These are phyloP conservation scores for Pochonia chlamydosporia DNA, from an alignment of 2,329 filamentous ascomycete species.

Conservation along the genomic window DNA sequence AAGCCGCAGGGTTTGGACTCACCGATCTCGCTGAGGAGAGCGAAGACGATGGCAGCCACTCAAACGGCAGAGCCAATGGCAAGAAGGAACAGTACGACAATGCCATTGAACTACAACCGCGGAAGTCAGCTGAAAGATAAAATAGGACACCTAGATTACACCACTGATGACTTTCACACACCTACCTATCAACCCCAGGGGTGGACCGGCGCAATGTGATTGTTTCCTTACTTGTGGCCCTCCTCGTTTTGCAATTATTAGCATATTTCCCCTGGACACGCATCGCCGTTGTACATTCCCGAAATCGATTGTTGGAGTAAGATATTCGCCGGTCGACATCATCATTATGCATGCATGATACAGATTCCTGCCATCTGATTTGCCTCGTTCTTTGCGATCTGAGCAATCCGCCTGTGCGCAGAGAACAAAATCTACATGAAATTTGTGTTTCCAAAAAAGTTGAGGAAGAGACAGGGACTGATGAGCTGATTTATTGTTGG, in stretches of 20 bases:
- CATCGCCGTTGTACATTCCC: constrained; percentile 9
- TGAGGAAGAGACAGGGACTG: constrained; percentile 7
- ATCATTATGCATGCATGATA: constrained; percentile 5
- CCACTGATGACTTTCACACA: constrained; percentile 3
- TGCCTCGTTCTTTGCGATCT: not conserved
- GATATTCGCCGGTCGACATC: constrained; percentile 10
- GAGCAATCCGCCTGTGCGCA: not conserved
- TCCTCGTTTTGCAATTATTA: not conserved
- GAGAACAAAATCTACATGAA: constrained; percentile 7
- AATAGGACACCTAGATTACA: constrained; percentile 15
- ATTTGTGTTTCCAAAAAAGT: constrained; percentile 8
- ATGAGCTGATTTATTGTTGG: not conserved
- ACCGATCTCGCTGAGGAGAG: constrained; percentile 74
- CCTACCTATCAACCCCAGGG: not conserved
- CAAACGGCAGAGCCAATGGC: constrained; percentile 35
- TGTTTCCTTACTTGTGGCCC: not conserved
- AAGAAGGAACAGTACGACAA: constrained; percentile 34
- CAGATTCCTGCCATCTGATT: not conserved
- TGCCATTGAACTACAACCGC: constrained; percentile 46
- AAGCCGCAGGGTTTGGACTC: constrained; percentile 66
- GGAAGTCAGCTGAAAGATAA: constrained; percentile 34
- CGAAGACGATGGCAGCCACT: constrained; percentile 49
- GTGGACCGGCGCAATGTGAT: not conserved
- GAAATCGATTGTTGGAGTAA: constrained; percentile 4
- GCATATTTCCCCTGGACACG: constrained; percentile 1